Conservation (phyloP, 805 yeast genomes). For the Candida parachauliodes region DNA sequence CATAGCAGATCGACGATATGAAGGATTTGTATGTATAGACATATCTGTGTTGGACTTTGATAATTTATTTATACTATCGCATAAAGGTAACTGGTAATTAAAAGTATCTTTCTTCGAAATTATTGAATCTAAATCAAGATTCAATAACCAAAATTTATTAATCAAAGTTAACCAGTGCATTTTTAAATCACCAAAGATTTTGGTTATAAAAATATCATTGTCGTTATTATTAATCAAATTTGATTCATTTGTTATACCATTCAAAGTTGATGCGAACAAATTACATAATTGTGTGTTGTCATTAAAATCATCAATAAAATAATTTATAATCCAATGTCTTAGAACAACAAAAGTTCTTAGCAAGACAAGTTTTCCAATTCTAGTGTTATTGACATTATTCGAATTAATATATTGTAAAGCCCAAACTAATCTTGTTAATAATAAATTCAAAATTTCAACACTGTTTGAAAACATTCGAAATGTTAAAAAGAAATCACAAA, state of each 20-base stretch:
- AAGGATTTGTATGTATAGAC: constrained; percentile 41
- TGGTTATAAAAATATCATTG: constrained; percentile 25
- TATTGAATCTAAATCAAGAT: constrained; percentile 19
- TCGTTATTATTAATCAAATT: constrained; percentile 17
- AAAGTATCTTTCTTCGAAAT: constrained; percentile 1
- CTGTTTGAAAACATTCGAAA: constrained; percentile 67
- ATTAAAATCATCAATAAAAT: constrained; percentile 75
- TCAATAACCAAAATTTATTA: constrained; percentile 29
- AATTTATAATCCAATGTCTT: constrained; percentile 87
- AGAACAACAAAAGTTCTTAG: constrained; percentile 82
- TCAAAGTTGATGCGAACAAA: constrained; percentile 45
- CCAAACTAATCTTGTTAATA: constrained; percentile 71
- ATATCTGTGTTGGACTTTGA: constrained; percentile 33
- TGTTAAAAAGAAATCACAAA: constrained; percentile 84
- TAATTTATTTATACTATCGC: constrained; percentile 16
- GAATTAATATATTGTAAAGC: constrained; percentile 47
- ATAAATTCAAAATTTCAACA: constrained; percentile 53
- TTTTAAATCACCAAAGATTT: constrained; percentile 37
- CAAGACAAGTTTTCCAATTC: constrained; percentile 61
- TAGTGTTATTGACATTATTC: constrained; percentile 19
- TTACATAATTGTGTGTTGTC: constrained; percentile 31
- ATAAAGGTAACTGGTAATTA: constrained; percentile 22
- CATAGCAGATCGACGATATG: constrained; percentile 44
- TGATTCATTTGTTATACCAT: constrained; percentile 36
- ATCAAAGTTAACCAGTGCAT: constrained; percentile 36